Percentiles rank a stretch among this genome's conserved stretches.
These are phyloP conservation scores for Aurantiochytrium sp. DNA, from an alignment of 108 stramenopile species.

Conservation along the genomic window DNA sequence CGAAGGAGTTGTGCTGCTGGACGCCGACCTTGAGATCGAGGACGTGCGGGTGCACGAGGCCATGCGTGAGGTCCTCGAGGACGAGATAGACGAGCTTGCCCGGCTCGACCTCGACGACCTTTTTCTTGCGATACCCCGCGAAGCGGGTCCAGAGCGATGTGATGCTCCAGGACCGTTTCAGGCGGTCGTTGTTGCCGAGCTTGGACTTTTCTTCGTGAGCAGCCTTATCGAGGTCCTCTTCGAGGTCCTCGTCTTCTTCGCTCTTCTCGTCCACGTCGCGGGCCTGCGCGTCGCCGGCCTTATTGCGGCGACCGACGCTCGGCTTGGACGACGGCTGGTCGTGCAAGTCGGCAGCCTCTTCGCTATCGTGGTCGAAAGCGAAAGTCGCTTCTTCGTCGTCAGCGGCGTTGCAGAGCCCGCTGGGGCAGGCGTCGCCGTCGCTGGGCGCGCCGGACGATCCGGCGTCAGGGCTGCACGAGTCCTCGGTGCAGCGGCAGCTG, in stretches of 20 bases:
- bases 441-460: no score
- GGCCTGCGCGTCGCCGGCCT: background rate
- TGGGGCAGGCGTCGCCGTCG: no score
- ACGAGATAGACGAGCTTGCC: constrained; percentile 23
- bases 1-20: background rate
- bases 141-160: background rate
- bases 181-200: background rate
- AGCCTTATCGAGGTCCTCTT: background rate
- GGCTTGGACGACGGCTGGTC: no score
- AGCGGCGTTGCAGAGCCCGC: no score
- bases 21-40: background rate
- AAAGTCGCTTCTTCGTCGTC: no score
- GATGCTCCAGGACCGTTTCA: background rate
- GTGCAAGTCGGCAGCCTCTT: no score
- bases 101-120: constrained; percentile 23
- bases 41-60: background rate
- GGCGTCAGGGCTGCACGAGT: no score
- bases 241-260: background rate
- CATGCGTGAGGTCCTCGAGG: constrained; percentile 17
- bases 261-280: background rate
- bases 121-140: background rate
- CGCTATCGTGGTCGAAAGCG: no score
- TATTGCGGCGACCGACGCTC: no score
- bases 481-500: no score
- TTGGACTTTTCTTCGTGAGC: background rate